Base-by-base conservation (phyloP, 2,329 filamentous ascomycete genomes). In the Sporothrix dimorphospora region DNA sequence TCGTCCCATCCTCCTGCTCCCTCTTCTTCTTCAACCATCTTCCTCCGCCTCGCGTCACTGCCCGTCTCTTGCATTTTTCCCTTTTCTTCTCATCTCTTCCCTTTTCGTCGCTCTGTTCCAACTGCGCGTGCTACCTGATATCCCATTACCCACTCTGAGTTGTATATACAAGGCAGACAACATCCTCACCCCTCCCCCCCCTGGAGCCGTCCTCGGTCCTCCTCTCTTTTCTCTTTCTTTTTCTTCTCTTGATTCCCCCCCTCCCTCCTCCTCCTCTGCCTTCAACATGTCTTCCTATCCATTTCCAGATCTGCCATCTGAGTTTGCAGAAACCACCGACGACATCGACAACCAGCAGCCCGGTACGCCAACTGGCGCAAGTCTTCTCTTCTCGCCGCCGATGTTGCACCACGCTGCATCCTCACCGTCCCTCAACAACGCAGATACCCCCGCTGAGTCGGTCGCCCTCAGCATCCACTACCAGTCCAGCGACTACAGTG, bases 391-490 rank as follows among this genome's bases (percentile, higher is more conserved):
- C 79, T 82, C 81, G 73, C 81, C 85, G 72, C 84, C 79, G 3
- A 76, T 84, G 71, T 82, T 82, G 70, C 76, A 78, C 53, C 80
- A 76, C 65, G 82, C 81, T 75, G 80, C 76, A 78, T 81, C 81
- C 55, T 85, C 83, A 2, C 83, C 84, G 24, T 76, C 77, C 40
- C 74, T 79, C 30, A 78, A 80, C 68, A 80, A 78, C 74, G 79
- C 80, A 68, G 77, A 84, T 72, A 87, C 86, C 0, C 86, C 86
- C 12, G 83, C 83, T 74, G 86, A 85, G 73, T 87, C 86, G 16
- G 79, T 82, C 68, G 82, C 81, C 30, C 77, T 83, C 57, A 85
- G 84, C 74, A 72, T 80, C 68, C 80, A 85, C 74, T 87, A 85
- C 74, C 85, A 85, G 75, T 78, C 83, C 3, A 87, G 85, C 79